Percentiles rank a stretch among this genome's conserved stretches.
phyloP scores from a whole-genome alignment of 345 rosid genomes.

The Brassica carinata region DNA sequence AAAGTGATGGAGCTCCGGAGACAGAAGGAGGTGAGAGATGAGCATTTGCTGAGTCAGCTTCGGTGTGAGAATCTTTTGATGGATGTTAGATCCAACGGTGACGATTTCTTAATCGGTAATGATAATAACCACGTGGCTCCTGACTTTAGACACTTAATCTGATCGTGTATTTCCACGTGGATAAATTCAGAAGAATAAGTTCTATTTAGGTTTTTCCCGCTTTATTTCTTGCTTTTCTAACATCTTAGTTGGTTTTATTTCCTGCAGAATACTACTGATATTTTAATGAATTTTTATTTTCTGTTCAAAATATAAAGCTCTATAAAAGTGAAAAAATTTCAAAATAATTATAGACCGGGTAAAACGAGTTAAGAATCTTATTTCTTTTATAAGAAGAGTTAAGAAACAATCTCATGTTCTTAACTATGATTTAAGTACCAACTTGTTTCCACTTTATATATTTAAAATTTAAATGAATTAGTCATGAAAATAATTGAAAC shows the following conservation, averaged over 20 bases:
- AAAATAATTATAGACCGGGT: neutral
- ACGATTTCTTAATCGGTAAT: conserved; percentile 55
- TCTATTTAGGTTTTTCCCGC: neutral
- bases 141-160: conserved; percentile 75
- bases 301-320: neutral
- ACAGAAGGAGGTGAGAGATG: conserved; percentile 41
- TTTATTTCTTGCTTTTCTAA: neutral
- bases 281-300: neutral
- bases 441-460: neutral
- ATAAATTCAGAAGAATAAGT: neutral
- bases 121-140: conserved; percentile 45
- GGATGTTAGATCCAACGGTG: conserved; percentile 65
- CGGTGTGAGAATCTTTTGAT: conserved; percentile 53
- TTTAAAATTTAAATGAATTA: neutral
- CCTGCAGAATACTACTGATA: conserved; percentile 21
- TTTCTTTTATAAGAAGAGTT: too few relatives aligned
- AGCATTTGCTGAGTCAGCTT: conserved; percentile 48
- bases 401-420: neutral
- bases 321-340: neutral
- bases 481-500: conserved; percentile 12
- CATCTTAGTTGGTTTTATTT: conserved; percentile 13
- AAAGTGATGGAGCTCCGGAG: conserved; percentile 43
- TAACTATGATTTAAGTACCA: neutral
- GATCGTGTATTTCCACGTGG: conserved; percentile 29
- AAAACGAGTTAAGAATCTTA: neutral